A percentile compares a stretch with the other conserved stretches of the same genome.
These are phyloP conservation scores for Nemania sp. DNA, from an alignment of 2,329 filamentous ascomycete species.

Conservation along the genomic window DNA sequence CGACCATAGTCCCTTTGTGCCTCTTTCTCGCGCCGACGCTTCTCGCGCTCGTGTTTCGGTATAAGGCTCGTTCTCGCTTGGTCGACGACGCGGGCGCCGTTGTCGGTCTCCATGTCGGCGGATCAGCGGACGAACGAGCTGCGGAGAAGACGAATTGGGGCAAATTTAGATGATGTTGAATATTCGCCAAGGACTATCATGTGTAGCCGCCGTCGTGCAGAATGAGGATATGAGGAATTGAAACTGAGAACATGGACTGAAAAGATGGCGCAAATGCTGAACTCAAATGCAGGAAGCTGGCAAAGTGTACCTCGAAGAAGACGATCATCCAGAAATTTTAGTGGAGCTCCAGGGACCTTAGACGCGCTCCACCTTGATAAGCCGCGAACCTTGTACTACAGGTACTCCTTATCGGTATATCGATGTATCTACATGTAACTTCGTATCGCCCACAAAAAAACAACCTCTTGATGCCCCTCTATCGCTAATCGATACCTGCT, in stretches of 20 bases:
- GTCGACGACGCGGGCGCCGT: slow-evolving; percentile 58
- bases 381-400: not conserved
- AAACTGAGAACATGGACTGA: slow-evolving; percentile 1
- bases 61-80: slow-evolving; percentile 56
- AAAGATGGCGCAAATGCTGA: slow-evolving; percentile 16
- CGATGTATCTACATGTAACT: too few species aligned
- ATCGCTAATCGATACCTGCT: slow-evolving; percentile 23
- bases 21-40: slow-evolving; percentile 57
- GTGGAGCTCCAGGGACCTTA: slow-evolving; percentile 19
- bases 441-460: slow-evolving; percentile 22
- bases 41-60: slow-evolving; percentile 56
- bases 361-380: slow-evolving; percentile 20
- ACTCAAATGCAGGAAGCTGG: slow-evolving; percentile 8
- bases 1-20: slow-evolving; percentile 83
- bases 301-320: not conserved
- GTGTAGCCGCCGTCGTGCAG: not conserved
- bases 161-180: not conserved
- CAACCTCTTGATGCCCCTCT: slow-evolving; percentile 28
- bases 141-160: not conserved
- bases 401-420: too few species aligned
- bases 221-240: not conserved
- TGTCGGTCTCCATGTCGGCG: slow-evolving; percentile 42
- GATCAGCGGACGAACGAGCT: not conserved
- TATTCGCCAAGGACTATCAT: not conserved
- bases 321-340: slow-evolving; percentile 28